A percentile compares a stretch with the other conserved stretches of the same genome.
Conservation (phyloP, 2,329 filamentous ascomycete species). For the Pestalotiopsis sp. region DNA sequence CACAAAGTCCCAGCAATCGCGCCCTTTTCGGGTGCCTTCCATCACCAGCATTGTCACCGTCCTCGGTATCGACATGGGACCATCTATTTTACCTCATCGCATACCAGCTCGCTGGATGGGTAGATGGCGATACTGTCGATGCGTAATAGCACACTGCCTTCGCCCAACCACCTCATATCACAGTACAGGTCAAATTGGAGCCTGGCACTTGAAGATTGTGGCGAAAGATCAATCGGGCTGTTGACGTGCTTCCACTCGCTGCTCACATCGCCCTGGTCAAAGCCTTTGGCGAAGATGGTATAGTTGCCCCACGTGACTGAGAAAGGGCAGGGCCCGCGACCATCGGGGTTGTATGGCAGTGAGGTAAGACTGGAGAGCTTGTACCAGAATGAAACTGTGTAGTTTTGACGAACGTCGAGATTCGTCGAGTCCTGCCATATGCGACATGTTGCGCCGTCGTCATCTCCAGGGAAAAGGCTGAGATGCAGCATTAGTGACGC, state of each 20-base stretch:
- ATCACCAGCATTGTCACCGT: background rate
- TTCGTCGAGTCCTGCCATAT: background rate
- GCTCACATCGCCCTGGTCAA: background rate
- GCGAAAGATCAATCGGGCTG: background rate
- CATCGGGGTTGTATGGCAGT: background rate
- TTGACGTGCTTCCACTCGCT: background rate
- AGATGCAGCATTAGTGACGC: background rate
- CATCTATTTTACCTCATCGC: background rate
- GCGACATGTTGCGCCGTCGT: background rate
- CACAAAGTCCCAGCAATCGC: too few species aligned
- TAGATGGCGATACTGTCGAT: constrained; percentile 2
- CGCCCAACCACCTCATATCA: background rate
- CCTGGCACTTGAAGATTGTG: background rate
- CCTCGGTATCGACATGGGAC: background rate
- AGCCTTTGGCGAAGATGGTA: background rate
- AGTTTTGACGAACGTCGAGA: background rate
- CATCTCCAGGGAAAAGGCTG: background rate
- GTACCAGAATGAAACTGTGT: constrained; percentile 2
- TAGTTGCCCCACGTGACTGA: background rate
- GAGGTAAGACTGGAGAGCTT: background rate
- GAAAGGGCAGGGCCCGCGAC: background rate
- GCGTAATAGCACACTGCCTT: background rate
- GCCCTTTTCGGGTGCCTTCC: too few species aligned
- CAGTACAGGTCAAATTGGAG: background rate
- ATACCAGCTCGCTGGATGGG: background rate